Evolutionary conservation across 352 stramenopile species (phyloP), one percentile per base, ranked within the genome.

Genomic region (Pythium phragmiticola): DNA sequence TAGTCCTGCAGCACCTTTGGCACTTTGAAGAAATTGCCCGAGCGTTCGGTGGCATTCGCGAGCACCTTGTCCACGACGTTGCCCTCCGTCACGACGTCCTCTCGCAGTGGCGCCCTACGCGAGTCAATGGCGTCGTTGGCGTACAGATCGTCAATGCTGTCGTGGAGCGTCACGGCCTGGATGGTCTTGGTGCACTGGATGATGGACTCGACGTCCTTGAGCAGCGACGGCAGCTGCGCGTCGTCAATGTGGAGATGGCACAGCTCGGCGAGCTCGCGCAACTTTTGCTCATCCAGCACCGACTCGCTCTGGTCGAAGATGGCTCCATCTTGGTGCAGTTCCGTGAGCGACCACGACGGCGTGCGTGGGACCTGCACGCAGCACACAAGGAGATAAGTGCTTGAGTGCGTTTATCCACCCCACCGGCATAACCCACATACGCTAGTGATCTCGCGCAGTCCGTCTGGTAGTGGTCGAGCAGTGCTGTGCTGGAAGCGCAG

Each of bases 171-270:
- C 68, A 93, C 78, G 33, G 78, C 84, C 60, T 95, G 86, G 52
- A 95, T 88, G 30, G 82, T 91, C 69, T 89, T 90, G 53, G 86
- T 90, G 78, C 86, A 95, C 56, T 95, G 86, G 51, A 95, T 93
- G 49, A 95, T 95, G 26, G 83, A 87, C 69, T 93, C 84, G 7
- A 95, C 86, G 55, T 90, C 86, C 41, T 88, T 86, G 28, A 95
- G 75, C 65, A 95, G 66, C 17, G 65, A 69, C 11, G 86, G 80
- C 16, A 94, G 63, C 63, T 88, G 87, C 6, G 80, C 74, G 37
- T 90, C 76, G 17, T 87, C 80, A 11, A 95, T 78, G 60, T 92
- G 82, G 60, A 95, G 69, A 68, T 95, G 84, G 34, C 82, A 95
- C 36, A 95, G 63, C 71, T 93, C 86, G 0, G 86, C 86, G 28